phyloP scores from a whole-genome alignment of 2,329 filamentous ascomycete genomes.

The Juglanconis sp. region DNA sequence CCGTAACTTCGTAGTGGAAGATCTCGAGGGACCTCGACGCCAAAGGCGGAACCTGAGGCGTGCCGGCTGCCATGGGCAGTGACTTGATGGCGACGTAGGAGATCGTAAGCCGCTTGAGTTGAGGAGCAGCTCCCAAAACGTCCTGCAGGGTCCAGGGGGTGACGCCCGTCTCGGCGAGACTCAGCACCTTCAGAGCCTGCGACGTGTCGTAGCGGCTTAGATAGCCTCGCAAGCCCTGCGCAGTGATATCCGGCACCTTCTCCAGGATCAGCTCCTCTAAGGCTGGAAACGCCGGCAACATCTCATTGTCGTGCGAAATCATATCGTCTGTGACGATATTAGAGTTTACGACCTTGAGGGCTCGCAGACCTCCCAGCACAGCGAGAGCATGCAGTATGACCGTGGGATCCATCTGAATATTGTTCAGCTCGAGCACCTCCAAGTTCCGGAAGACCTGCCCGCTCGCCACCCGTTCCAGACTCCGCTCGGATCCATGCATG shows the following conservation, averaged over 20 bases:
- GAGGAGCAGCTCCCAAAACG: constrained; percentile 55
- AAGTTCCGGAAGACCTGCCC: constrained; percentile 66
- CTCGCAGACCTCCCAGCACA: constrained; percentile 63
- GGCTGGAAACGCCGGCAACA: constrained; percentile 70
- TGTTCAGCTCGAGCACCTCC: constrained; percentile 69
- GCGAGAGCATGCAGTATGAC: constrained; percentile 69
- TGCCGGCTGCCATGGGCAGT: constrained; percentile 44
- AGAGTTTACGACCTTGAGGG: constrained; percentile 71
- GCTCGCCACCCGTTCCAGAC: constrained; percentile 66
- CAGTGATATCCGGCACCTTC: constrained; percentile 68
- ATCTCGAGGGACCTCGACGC: constrained; percentile 66
- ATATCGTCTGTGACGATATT: constrained; percentile 71
- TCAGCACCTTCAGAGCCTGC: constrained; percentile 62
- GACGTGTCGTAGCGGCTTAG: constrained; percentile 60
- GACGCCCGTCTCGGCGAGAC: constrained; percentile 70
- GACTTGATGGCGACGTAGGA: constrained; percentile 47
- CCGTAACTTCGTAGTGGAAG: constrained; percentile 80
- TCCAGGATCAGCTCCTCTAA: constrained; percentile 71
- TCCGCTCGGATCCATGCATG: constrained; percentile 71
- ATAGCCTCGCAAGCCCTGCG: constrained; percentile 66
- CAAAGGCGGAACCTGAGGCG: constrained; percentile 55
- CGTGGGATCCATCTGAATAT: constrained; percentile 66
- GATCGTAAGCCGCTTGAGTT: constrained; percentile 55
- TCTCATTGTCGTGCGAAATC: constrained; percentile 59
- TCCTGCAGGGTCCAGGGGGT: constrained; percentile 58